These are phyloP conservation scores for Salix purpurea DNA, from an alignment of 345 rosid genomes.

Conservation along the genomic window DNA sequence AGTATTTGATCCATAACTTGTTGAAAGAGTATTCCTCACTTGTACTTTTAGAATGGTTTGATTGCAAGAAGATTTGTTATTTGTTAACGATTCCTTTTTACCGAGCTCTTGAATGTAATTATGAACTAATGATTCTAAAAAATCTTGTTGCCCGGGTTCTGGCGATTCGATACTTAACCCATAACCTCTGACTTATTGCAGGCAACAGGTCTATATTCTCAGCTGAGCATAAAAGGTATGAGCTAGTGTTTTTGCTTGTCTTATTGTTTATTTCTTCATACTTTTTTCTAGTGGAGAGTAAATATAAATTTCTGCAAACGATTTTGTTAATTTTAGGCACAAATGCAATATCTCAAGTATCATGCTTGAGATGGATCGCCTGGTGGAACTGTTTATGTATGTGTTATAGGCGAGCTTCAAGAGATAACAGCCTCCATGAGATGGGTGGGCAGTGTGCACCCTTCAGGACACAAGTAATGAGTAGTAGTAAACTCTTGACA, in stretches of 20 bases:
- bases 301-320: neutral
- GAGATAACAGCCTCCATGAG: constrained; percentile 46
- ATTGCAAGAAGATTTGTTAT: neutral
- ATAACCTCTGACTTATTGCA: constrained; percentile 64
- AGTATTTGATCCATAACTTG: no score
- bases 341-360: constrained; percentile 54
- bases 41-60: neutral
- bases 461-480: constrained; percentile 37
- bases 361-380: constrained; percentile 64
- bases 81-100: neutral
- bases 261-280: neutral
- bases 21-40: no score
- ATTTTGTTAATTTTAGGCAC: constrained; percentile 4
- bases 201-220: constrained; percentile 59
- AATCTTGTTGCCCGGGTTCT: constrained; percentile 40
- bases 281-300: no score
- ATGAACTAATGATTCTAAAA: neutral
- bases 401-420: constrained; percentile 46
- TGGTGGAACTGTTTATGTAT: constrained; percentile 48
- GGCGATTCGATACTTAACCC: constrained; percentile 64
- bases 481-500: no score
- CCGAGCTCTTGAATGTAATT: neutral
- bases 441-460: constrained; percentile 30
- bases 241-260: neutral
- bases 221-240: constrained; percentile 50